Conservation (phyloP, 192 early-diverging fungal genomes). For the Backusella mclennaniae region DNA sequence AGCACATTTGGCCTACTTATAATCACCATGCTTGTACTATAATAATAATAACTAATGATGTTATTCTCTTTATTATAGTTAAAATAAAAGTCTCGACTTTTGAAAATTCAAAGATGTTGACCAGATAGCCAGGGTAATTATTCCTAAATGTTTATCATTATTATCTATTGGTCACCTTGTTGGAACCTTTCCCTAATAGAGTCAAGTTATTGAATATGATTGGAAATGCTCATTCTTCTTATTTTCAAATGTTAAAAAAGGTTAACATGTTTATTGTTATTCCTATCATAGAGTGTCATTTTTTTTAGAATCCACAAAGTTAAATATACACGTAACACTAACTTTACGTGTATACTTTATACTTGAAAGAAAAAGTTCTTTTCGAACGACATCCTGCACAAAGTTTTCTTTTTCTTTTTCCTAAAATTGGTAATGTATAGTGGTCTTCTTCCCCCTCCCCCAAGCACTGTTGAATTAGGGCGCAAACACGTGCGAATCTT, state of each 20-base stretch:
- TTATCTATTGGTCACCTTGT: neutral
- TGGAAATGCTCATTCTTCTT: neutral
- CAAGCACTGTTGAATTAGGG: neutral
- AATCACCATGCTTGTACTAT: neutral
- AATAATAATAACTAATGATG: neutral
- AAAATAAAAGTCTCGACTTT: neutral
- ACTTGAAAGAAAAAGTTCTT: neutral
- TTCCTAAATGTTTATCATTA: neutral
- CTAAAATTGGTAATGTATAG: neutral
- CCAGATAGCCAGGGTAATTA: neutral
- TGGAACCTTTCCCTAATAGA: neutral
- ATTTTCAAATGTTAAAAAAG: too few species aligned
- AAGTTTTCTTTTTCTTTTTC: neutral
- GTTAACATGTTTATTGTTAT: too few species aligned
- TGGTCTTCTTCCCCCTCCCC: neutral
- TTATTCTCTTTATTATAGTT: neutral
- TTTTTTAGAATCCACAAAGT: too few species aligned
- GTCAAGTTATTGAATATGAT: neutral
- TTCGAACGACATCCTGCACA: neutral
- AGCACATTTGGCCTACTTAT: neutral
- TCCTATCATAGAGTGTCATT: too few species aligned
- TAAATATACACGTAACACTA: too few species aligned
- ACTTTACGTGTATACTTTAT: too few species aligned
- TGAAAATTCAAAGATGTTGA: neutral
- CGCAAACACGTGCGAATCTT: too few species aligned